Evolutionary conservation across 768 basidiomycete species (phyloP).

Genomic region (Naematelia encephala): DNA sequence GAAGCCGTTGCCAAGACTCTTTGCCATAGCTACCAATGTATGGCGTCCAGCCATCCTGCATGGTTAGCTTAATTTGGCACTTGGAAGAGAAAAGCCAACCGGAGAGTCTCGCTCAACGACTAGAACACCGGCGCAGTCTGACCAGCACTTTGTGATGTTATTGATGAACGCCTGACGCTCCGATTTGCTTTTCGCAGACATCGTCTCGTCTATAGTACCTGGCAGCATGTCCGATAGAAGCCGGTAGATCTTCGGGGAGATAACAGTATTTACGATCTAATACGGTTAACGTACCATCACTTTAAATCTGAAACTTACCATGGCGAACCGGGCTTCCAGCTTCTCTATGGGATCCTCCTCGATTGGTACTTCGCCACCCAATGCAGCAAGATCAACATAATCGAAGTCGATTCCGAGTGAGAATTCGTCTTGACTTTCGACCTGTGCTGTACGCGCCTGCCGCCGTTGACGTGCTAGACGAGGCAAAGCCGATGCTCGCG

Average conservation of each 20-base stretch:
- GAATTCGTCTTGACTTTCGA: conserved; percentile 69
- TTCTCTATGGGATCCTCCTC: conserved; percentile 38
- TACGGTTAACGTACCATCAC: not conserved
- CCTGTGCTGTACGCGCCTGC: conserved; percentile 53
- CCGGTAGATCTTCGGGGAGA: conserved; percentile 60
- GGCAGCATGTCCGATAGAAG: conserved; percentile 58
- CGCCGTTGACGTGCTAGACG: conserved; percentile 45
- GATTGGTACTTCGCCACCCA: conserved; percentile 56
- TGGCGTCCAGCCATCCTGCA: conserved; percentile 60
- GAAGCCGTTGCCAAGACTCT: conserved; percentile 60
- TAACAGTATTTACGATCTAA: conserved; percentile 57
- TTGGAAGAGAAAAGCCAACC: conserved; percentile 45
- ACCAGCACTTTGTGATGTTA: conserved; percentile 68
- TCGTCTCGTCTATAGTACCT: conserved; percentile 21
- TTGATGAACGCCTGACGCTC: conserved; percentile 54
- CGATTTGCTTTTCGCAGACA: conserved; percentile 18
- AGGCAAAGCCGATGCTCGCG: conserved; percentile 57
- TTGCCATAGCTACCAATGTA: conserved; percentile 58
- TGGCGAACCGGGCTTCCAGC: conserved; percentile 57
- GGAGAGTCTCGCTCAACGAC: conserved; percentile 57
- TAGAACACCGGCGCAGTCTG: conserved; percentile 64
- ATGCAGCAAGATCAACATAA: conserved; percentile 61
- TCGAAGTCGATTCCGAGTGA: conserved; percentile 65
- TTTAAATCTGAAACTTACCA: conserved; percentile 54
- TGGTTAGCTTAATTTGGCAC: not conserved